Percentiles rank a stretch among this genome's conserved stretches.
Evolutionary conservation across 1,284 basidiomycete genomes (phyloP).

Genomic region (Crepidotus sp.): DNA sequence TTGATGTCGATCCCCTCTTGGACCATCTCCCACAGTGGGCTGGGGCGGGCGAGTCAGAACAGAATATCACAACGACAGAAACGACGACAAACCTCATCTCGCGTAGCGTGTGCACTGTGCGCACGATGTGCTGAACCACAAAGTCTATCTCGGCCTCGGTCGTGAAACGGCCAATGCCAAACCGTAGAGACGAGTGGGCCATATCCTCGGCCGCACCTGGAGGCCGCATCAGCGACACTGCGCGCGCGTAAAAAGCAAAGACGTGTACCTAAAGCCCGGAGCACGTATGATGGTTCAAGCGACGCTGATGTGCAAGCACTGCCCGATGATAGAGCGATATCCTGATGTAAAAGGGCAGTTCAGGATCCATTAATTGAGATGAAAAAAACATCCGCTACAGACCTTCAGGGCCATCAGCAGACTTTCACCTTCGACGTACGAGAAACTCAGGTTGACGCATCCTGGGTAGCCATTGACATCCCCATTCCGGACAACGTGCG

Average conservation of each 20-base stretch:
- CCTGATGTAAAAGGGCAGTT: slow-evolving; percentile 36
- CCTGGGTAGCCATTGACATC: slow-evolving; percentile 84
- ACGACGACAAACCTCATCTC: slow-evolving; percentile 43
- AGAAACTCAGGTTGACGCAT: slow-evolving; percentile 92
- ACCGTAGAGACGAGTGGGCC: slow-evolving; percentile 96
- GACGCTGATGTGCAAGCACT: slow-evolving; percentile 98
- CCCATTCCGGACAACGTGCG: slow-evolving; percentile 91
- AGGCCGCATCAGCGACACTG: slow-evolving; percentile 7
- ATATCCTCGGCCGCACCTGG: slow-evolving; percentile 93
- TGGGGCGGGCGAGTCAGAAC: slow-evolving; percentile 24
- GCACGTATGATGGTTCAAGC: slow-evolving; percentile 95
- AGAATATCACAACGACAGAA: slow-evolving; percentile 2
- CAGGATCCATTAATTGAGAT: slow-evolving; percentile 2
- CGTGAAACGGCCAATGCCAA: slow-evolving; percentile 97
- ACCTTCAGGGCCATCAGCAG: slow-evolving; percentile 98
- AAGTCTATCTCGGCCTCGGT: slow-evolving; percentile 97
- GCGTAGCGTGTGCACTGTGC: slow-evolving; percentile 57
- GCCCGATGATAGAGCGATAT: slow-evolving; percentile 95
- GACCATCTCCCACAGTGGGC: slow-evolving; percentile 97
- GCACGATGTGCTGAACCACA: slow-evolving; percentile 83
- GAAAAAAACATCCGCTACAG: slow-evolving; percentile 22
- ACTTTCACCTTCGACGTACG: slow-evolving; percentile 97
- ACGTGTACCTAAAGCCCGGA: slow-evolving; percentile 83
- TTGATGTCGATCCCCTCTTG: slow-evolving; percentile 95
- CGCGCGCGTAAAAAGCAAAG: background rate